phyloP scores from a whole-genome alignment of 139 green algal genomes.

The Chlamydomonas sphaeroides region DNA sequence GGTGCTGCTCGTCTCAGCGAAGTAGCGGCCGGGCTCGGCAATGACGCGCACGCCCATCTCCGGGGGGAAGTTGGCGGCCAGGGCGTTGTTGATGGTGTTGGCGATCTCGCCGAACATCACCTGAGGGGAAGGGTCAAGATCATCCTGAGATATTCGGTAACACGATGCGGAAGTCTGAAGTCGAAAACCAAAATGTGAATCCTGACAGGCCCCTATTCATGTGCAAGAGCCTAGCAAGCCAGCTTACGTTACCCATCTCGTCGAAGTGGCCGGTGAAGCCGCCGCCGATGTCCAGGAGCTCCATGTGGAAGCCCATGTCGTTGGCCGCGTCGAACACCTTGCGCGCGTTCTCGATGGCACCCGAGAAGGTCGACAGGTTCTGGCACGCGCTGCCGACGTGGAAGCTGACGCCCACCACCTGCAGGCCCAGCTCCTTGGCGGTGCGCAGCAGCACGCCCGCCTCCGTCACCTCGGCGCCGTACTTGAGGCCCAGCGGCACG shows the following conservation, averaged over 20 bases:
- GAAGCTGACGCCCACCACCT: conserved; percentile 93
- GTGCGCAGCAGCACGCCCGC: conserved; percentile 63
- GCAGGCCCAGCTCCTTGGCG: conserved; percentile 69
- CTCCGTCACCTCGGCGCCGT: conserved; percentile 81
- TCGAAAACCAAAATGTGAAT: too few species aligned
- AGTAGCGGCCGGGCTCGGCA: conserved; percentile 96
- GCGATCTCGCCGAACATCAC: conserved; percentile 79
- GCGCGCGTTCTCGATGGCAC: conserved; percentile 74
- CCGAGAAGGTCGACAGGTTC: conserved; percentile 81
- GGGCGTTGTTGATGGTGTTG: conserved; percentile 82
- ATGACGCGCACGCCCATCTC: conserved; percentile 84
- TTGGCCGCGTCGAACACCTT: conserved; percentile 84
- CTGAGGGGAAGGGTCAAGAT: too few species aligned
- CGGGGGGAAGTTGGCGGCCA: conserved; percentile 89
- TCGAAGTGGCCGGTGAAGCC: conserved; percentile 89
- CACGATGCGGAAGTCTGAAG: too few species aligned
- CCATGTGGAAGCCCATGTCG: conserved; percentile 84
- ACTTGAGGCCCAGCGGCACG: conserved; percentile 86
- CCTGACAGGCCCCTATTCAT: too few species aligned
- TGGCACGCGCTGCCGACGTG: conserved; percentile 92
- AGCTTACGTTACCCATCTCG: conserved; percentile 62
- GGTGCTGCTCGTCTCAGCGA: conserved; percentile 90
- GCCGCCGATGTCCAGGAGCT: conserved; percentile 95
- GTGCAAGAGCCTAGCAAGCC: not conserved
- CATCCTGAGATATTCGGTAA: too few species aligned